Base-by-base conservation (phyloP, 345 rosid genomes). In the Moricandia arvensis region DNA sequence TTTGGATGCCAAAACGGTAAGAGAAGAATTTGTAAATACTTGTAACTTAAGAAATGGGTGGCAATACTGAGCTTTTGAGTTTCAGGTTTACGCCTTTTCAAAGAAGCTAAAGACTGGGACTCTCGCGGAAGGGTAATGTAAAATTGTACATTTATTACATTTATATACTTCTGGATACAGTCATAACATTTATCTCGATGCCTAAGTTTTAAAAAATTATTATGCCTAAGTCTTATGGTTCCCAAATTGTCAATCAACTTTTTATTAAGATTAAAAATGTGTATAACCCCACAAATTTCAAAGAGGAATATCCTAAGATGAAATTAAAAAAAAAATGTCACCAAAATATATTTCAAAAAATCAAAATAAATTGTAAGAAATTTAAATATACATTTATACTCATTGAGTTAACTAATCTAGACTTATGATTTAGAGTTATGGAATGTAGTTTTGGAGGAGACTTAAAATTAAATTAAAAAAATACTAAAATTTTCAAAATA, bases 1-100 rank as follows among this genome's bases (percentile, higher is more conserved):
- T 91, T 94, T 62, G 99, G 99, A 59, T 91, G 97, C 81, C 92
- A 85, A 77, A 94, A 91, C 81, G 97, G 97, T 87, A 85, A 74
- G 79, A 38, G 12, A 5, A 8, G 24, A 49, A 0, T n/a, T 5
- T 45, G 17, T 45, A n/a, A 13, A 45, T 45, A 45, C 51, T 16
- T 51, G 53, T 30, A 24, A n/a, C 2, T 49, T 24, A 49, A 49
- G 55, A 49, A 13, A 7, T 16, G 18, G 3, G 2, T 66, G 7
- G n/a, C 27, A 41, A 37, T 41, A 79, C 26, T 2, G 21, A 53
- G 27, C 1, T 79, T 78, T 65, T 68, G 57, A 38, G 61, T 66
- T 34, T 33, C 84, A 95, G 97, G 99, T 66, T 76, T 95, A 63
- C 85, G 98, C 43, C 94, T 95, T 76, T 95, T 95, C 78, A 92